Percentiles rank a stretch among this genome's conserved stretches.
phyloP scores from a whole-genome alignment of 2,329 filamentous ascomycete genomes.

The Colletotrichum cordylinicola region DNA sequence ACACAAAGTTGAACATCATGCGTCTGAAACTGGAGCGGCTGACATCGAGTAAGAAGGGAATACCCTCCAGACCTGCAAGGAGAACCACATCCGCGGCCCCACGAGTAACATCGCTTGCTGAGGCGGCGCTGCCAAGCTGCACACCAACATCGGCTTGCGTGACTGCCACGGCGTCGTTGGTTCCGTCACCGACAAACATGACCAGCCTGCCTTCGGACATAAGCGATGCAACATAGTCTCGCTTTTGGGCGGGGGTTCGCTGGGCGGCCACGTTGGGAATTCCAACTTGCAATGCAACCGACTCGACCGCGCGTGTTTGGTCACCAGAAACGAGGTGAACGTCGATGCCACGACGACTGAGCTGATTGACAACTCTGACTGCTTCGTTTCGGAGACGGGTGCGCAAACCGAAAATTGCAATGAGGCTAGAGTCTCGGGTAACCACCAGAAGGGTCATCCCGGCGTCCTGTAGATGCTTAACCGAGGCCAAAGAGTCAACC shows the following conservation, averaged over 20 bases:
- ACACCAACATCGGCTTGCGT: slow-evolving; percentile 66
- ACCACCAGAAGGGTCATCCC: slow-evolving; percentile 34
- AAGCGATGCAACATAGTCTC: slow-evolving; percentile 52
- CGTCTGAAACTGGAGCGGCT: slow-evolving; percentile 40
- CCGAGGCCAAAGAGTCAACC: slow-evolving; percentile 25
- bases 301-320: slow-evolving; percentile 50
- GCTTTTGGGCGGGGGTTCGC: slow-evolving; percentile 59
- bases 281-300: slow-evolving; percentile 49
- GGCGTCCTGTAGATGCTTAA: slow-evolving; percentile 22
- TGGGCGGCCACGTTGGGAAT: slow-evolving; percentile 47
- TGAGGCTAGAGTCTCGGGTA: slow-evolving; percentile 29
- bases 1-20: slow-evolving; percentile 66
- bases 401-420: slow-evolving; percentile 56
- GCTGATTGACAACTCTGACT: slow-evolving; percentile 43
- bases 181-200: slow-evolving; percentile 69
- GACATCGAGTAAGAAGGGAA: slow-evolving; percentile 58
- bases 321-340: slow-evolving; percentile 65
- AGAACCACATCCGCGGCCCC: slow-evolving; percentile 64
- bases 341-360: slow-evolving; percentile 51
- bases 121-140: slow-evolving; percentile 54
- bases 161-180: slow-evolving; percentile 68
- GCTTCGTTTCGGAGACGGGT: slow-evolving; percentile 43
- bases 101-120: slow-evolving; percentile 57
- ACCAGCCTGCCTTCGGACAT: slow-evolving; percentile 38
- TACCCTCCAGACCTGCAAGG: slow-evolving; percentile 54